Percentiles rank a stretch among this genome's conserved stretches.
Conservation (phyloP, 2,329 filamentous ascomycete genomes). For the Colletotrichum tamarilloi region DNA sequence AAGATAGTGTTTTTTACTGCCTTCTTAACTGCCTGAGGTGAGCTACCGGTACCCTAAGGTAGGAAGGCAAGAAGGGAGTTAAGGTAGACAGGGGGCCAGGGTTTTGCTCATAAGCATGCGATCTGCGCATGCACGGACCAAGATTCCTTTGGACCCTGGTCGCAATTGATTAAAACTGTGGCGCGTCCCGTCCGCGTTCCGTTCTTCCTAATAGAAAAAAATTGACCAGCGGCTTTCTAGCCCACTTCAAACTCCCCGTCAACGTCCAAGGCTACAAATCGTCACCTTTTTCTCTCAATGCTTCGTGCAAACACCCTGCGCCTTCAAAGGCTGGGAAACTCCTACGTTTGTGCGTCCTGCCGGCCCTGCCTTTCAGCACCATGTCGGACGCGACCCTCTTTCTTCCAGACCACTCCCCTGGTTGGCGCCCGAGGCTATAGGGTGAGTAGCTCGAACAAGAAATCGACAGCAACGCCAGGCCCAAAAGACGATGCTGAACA, state of each 20-base stretch:
- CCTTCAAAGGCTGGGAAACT: constrained; percentile 41
- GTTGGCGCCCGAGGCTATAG: constrained; percentile 12
- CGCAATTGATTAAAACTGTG: constrained; percentile 4
- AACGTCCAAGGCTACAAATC: neutral
- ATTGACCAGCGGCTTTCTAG: neutral
- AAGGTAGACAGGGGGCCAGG: neutral
- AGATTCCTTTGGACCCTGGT: neutral
- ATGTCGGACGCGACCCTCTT: constrained; percentile 13
- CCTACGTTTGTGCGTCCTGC: constrained; percentile 44
- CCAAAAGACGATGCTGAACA: neutral
- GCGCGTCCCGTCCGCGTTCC: constrained; percentile 4
- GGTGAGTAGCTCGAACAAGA: neutral
- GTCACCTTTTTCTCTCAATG: constrained; percentile 42
- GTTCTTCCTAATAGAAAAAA: constrained; percentile 6
- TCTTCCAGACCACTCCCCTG: neutral
- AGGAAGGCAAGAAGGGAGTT: too few relatives aligned
- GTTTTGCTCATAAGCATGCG: neutral
- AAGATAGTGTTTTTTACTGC: too few relatives aligned
- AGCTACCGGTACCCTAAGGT: too few relatives aligned
- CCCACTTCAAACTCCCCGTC: constrained; percentile 8
- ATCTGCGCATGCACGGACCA: constrained; percentile 1
- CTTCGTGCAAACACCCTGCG: constrained; percentile 45
- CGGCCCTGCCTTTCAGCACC: neutral
- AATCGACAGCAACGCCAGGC: neutral
- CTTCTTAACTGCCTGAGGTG: too few relatives aligned